A percentile compares a stretch with the other conserved stretches of the same genome.
phyloP scores from a whole-genome alignment of 2,329 filamentous ascomycete genomes.

The Amphichorda felina region DNA sequence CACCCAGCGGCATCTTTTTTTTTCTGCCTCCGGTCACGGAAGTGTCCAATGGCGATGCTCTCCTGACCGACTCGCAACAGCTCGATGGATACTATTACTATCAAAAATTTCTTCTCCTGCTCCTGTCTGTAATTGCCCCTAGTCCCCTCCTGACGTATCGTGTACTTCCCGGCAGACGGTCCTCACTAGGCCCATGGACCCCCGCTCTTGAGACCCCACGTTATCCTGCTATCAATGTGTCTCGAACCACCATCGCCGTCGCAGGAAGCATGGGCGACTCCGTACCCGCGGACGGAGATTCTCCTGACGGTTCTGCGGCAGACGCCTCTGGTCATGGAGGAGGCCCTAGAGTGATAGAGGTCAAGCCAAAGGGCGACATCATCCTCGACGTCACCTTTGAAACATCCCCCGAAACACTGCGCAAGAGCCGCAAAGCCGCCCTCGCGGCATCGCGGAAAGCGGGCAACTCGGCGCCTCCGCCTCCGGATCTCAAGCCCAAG shows the following conservation, averaged over 20 bases:
- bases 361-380: conserved; percentile 49
- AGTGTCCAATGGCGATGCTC: no score
- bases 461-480: conserved; percentile 7
- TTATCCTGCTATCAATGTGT: no score
- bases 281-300: conserved; percentile 16
- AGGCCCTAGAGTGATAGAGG: conserved; percentile 25
- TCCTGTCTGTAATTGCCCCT: no score
- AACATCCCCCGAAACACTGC: conserved; percentile 39
- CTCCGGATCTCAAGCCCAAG: conserved; percentile 20
- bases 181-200: no score
- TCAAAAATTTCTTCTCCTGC: no score
- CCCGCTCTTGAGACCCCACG: no score
- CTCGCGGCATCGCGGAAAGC: conserved; percentile 17
- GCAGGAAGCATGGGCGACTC: conserved; percentile 17
- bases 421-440: conserved; percentile 27
- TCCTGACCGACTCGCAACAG: no score
- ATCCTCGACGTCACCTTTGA: conserved; percentile 56
- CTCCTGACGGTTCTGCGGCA: conserved; percentile 9
- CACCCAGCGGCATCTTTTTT: no score
- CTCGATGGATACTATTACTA: no score
- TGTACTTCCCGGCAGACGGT: no score
- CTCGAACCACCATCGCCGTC: background rate
- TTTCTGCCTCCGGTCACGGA: no score
- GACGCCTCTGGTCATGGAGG: background rate
- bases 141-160: no score